These are phyloP conservation scores for Didymella exigua DNA, from an alignment of 2,329 filamentous ascomycete genomes.

Conservation along the genomic window DNA sequence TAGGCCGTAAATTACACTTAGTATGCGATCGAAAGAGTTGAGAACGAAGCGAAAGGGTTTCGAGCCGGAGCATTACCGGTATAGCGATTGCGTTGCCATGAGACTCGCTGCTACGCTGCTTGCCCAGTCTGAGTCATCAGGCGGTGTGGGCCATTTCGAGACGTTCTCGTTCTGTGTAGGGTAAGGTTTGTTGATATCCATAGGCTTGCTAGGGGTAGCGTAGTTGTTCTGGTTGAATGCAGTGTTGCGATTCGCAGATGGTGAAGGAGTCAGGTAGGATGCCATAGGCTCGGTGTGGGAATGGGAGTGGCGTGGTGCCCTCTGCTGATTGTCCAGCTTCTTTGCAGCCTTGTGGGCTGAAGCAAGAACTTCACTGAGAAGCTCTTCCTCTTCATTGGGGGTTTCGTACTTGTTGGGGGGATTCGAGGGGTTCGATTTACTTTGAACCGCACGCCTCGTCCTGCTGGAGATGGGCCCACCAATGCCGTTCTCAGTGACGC, in stretches of 20 bases:
- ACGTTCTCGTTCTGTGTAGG: slow-evolving; percentile 54
- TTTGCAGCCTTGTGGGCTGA: slow-evolving; percentile 77
- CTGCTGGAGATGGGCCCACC: slow-evolving; percentile 73
- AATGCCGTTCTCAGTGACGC: slow-evolving; percentile 64
- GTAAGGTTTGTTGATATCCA: slow-evolving; percentile 62
- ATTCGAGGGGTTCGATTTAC: slow-evolving; percentile 73
- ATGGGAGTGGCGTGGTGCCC: slow-evolving; percentile 57
- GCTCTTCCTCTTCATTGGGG: slow-evolving; percentile 93
- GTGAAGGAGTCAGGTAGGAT: slow-evolving; percentile 73
- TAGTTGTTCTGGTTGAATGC: slow-evolving; percentile 72
- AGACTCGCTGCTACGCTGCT: slow-evolving; percentile 79
- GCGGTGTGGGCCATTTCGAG: slow-evolving; percentile 91
- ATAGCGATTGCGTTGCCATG: slow-evolving; percentile 46
- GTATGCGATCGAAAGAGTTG: slow-evolving; percentile 28
- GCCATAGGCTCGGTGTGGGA: slow-evolving; percentile 66
- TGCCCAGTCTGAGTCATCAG: slow-evolving; percentile 93
- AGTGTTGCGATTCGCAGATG: slow-evolving; percentile 82
- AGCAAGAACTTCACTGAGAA: slow-evolving; percentile 85
- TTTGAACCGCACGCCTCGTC: slow-evolving; percentile 75
- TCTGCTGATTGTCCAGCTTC: slow-evolving; percentile 65
- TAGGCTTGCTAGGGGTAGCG: slow-evolving; percentile 69
- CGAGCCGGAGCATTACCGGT: slow-evolving; percentile 30
- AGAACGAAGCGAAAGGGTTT: slow-evolving; percentile 9
- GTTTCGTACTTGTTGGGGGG: slow-evolving; percentile 88
- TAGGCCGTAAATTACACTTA: slow-evolving; percentile 27